Evolutionary conservation across 345 rosid genomes (phyloP).

Genomic region (Linum tenue): DNA sequence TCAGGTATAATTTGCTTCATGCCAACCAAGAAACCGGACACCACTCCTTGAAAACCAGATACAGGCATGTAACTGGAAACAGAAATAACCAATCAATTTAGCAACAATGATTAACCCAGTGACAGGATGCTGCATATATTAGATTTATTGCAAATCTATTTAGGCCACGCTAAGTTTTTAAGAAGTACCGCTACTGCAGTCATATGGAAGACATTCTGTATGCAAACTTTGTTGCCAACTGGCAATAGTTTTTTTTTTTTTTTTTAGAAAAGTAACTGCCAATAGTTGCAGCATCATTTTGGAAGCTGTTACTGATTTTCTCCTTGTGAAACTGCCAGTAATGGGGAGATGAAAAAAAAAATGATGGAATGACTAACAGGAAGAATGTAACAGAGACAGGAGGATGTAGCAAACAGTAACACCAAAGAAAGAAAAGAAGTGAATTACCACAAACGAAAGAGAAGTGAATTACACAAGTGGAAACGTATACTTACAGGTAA

Average conservation of each 20-base stretch:
- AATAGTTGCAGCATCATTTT: neutral
- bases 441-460: conserved; percentile 4
- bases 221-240: neutral
- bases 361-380: neutral
- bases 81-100: conserved; percentile 10
- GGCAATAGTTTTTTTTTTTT: neutral
- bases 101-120: neutral
- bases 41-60: conserved; percentile 90
- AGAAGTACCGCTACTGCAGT: no score
- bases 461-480: neutral
- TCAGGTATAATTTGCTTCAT: conserved; percentile 94
- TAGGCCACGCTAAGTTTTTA: neutral
- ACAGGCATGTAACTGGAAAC: conserved; percentile 72
- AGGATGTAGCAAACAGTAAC: neutral
- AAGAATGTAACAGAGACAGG: neutral
- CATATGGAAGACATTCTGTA: no score
- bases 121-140: neutral
- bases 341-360: neutral
- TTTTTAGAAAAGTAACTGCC: neutral
- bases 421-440: neutral
- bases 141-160: neutral
- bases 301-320: neutral
- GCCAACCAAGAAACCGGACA: conserved; percentile 83
- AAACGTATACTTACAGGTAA: conserved; percentile 63
- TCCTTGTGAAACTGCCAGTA: neutral